phyloP scores from a whole-genome alignment of 75 land plant species.

The Cupressus sempervirens region DNA sequence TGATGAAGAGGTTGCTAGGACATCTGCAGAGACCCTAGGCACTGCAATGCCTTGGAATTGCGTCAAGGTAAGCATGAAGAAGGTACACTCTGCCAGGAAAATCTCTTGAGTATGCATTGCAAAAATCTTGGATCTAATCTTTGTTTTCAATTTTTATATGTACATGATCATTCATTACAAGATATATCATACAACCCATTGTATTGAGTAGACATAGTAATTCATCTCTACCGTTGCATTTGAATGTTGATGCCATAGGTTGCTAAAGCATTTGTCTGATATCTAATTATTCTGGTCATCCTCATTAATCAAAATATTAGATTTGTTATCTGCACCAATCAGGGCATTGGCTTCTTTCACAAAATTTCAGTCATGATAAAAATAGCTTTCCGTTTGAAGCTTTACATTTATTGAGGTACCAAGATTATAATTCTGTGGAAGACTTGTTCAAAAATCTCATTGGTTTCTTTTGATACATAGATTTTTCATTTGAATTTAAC shows the following conservation, averaged over 20 bases:
- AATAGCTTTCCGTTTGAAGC: not conserved
- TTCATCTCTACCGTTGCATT: not conserved
- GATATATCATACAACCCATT: not conserved
- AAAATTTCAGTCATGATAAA: not conserved
- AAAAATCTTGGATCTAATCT: not conserved
- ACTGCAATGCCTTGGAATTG: no score
- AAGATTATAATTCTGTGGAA: not conserved
- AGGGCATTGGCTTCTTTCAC: not conserved
- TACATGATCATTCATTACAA: not conserved
- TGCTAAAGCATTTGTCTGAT: not conserved
- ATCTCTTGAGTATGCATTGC: not conserved
- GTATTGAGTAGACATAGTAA: not conserved
- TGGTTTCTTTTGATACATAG: not conserved
- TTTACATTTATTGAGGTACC: not conserved
- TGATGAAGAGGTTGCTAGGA: no score
- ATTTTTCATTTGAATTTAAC: not conserved
- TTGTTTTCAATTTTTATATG: not conserved
- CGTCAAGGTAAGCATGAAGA: not conserved
- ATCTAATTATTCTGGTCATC: not conserved
- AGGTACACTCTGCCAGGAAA: not conserved
- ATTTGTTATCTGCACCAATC: not conserved
- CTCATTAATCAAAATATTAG: not conserved
- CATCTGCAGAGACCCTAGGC: no score
- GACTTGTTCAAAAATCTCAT: not conserved
- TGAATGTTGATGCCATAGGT: not conserved